These are phyloP conservation scores for Evansstolkia leycettana DNA, from an alignment of 495 filamentous ascomycete genomes.

Conservation along the genomic window DNA sequence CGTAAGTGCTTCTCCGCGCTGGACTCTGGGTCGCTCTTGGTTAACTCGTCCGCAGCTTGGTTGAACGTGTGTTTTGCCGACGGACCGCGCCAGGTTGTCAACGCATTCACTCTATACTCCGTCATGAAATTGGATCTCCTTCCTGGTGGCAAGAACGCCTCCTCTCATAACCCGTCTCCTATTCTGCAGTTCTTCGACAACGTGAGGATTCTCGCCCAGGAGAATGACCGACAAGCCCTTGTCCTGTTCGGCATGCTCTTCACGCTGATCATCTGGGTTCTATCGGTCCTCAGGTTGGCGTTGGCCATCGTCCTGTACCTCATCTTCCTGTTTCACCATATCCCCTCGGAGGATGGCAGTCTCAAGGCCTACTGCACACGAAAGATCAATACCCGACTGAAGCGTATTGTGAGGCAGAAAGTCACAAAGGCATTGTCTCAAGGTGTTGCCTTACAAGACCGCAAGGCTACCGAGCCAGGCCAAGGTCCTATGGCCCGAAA, in stretches of 20 bases:
- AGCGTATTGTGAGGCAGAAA: conserved; percentile 66
- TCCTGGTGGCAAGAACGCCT: conserved; percentile 40
- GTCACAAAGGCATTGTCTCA: conserved; percentile 76
- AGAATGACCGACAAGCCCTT: conserved; percentile 64
- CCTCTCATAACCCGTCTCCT: conserved; percentile 34
- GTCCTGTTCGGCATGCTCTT: conserved; percentile 84
- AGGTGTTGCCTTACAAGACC: conserved; percentile 49
- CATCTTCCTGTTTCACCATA: conserved; percentile 80
- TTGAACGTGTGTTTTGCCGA: conserved; percentile 78
- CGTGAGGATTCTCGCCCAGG: conserved; percentile 51
- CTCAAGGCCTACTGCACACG: conserved; percentile 76
- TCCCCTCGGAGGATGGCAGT: conserved; percentile 64
- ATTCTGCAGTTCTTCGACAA: conserved; percentile 64
- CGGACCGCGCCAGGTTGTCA: conserved; percentile 81
- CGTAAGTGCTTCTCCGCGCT: conserved; percentile 41
- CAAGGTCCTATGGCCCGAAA: conserved; percentile 40
- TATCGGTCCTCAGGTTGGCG: conserved; percentile 63
- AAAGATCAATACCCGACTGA: conserved; percentile 74
- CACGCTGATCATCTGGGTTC: conserved; percentile 79
- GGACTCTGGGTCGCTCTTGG: neutral
- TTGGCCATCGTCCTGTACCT: conserved; percentile 67
- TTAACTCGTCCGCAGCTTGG: conserved; percentile 45
- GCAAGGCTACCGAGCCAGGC: conserved; percentile 37
- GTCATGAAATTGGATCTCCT: conserved; percentile 60
- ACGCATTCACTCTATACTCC: conserved; percentile 75